phyloP scores from a whole-genome alignment of 257 asterid species.

The Echites panduratus region DNA sequence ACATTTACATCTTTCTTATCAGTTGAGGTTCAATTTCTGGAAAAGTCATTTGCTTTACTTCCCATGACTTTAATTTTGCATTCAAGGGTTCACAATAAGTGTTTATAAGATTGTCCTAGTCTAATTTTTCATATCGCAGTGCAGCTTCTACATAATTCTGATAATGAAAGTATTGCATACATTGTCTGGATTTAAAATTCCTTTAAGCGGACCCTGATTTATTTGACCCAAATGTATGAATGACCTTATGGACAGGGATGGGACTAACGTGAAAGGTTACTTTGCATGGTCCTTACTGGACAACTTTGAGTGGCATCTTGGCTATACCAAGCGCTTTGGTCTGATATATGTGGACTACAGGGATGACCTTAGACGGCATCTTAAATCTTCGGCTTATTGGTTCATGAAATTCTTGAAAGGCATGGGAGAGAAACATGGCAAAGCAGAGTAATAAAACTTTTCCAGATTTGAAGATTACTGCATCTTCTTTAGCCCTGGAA shows the following conservation, averaged over 20 bases:
- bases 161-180: background rate
- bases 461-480: background rate
- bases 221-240: background rate
- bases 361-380: conserved; percentile 32
- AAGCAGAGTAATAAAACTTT: conserved; percentile 23
- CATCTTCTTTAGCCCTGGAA: background rate
- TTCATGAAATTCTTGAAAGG: conserved; percentile 36
- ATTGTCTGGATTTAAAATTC: background rate
- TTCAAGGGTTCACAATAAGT: background rate
- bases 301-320: conserved; percentile 28
- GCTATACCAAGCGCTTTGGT: conserved; percentile 30
- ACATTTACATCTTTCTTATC: background rate
- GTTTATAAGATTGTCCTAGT: background rate
- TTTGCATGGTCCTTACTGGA: conserved; percentile 28
- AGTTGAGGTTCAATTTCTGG: too few relatives aligned
- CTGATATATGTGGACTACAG: conserved; percentile 39
- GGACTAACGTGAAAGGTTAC: conserved; percentile 23
- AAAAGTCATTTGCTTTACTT: background rate
- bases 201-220: background rate
- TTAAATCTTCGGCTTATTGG: conserved; percentile 54
- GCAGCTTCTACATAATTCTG: background rate
- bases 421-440: conserved; percentile 22
- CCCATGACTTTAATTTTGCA: background rate
- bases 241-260: conserved; percentile 15
- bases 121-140: background rate